Base-by-base conservation (phyloP, 2,329 filamentous ascomycete species). In the Dactylellina cionopaga region DNA sequence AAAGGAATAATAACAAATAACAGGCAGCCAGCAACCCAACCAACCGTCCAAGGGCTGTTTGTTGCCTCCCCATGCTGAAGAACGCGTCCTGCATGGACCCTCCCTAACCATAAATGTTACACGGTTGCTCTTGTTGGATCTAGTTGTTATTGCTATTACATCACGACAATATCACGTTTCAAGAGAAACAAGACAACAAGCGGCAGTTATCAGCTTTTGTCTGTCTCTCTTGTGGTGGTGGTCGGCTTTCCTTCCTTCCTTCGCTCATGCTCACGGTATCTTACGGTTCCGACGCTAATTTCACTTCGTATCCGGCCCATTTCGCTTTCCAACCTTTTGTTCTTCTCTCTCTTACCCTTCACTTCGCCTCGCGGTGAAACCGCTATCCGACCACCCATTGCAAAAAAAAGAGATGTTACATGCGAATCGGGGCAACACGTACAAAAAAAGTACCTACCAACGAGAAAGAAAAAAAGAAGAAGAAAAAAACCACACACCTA, bases 131-230 rank as follows among this genome's bases (percentile, higher is more conserved):
- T n/a, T 27, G 49, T 3, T n/a, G 44, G 37, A 64, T 25, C 35
- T 33, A 35, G 10, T 25, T 11, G 39, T 29, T 65, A 15, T 13
- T 58, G n/a, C 3, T 55, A 66, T 66, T 66, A 66, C 62, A 66
- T 66, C 62, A 66, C 62, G 62, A 43, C 62, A 39, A 66, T 66
- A 66, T 66, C 51, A 66, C 51, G 62, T 66, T 66, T 66, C 62
- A 63, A 39, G 58, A 35, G 33, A 39, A 41, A 31, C 35, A n/a
- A n/a, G 7, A 19, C 49, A 41, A 31, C 35, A n/a, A n/a, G 7
- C 43, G 43, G 22, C 9, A 25, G n/a, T n/a, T n/a, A n/a, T n/a
- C n/a, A n/a, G n/a, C n/a, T n/a, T n/a, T n/a, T n/a, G n/a, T n/a
- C n/a, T n/a, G n/a, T n/a, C n/a, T n/a, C n/a, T n/a, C n/a, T n/a